These are phyloP conservation scores for Chaetomiaceae sp. DNA, from an alignment of 2,329 filamentous ascomycete species.

Conservation along the genomic window DNA sequence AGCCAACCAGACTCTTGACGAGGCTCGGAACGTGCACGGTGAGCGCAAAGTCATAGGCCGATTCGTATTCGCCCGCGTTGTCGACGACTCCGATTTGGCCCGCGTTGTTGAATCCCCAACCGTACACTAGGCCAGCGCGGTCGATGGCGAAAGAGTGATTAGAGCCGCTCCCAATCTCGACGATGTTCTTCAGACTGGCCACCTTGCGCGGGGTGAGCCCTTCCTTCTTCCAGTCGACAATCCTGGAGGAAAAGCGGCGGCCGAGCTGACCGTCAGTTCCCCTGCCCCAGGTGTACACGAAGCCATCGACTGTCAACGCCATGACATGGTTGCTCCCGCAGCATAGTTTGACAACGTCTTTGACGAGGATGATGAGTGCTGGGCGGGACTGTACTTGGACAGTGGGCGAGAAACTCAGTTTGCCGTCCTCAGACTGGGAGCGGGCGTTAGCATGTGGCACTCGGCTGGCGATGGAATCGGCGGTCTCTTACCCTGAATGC, in stretches of 20 bases:
- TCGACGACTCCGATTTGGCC: slow-evolving; percentile 61
- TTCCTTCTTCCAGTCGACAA: slow-evolving; percentile 12
- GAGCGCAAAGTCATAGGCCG: not conserved
- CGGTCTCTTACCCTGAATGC: slow-evolving; percentile 55
- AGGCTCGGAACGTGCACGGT: slow-evolving; percentile 4
- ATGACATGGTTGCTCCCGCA: slow-evolving; percentile 19
- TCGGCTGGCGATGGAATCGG: not conserved
- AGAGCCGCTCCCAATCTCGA: slow-evolving; percentile 52
- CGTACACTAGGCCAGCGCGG: slow-evolving; percentile 63
- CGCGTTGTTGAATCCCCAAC: slow-evolving; percentile 84
- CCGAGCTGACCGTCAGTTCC: slow-evolving; percentile 17
- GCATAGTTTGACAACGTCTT: slow-evolving; percentile 9
- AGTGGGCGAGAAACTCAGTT: slow-evolving; percentile 32
- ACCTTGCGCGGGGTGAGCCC: slow-evolving; percentile 11
- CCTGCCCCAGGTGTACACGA: slow-evolving; percentile 17
- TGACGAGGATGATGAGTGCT: slow-evolving; percentile 50
- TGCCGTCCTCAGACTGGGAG: slow-evolving; percentile 38
- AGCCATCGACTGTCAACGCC: slow-evolving; percentile 13
- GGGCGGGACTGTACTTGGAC: slow-evolving; percentile 43
- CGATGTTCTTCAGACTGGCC: slow-evolving; percentile 6
- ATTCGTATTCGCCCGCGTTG: slow-evolving; percentile 38
- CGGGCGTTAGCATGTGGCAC: slow-evolving; percentile 25
- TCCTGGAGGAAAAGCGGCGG: slow-evolving; percentile 11
- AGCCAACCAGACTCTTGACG: slow-evolving; percentile 2
- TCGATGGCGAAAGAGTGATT: slow-evolving; percentile 81